Conservation (phyloP, 306 rosid species). For the Pyrus betulifolia region DNA sequence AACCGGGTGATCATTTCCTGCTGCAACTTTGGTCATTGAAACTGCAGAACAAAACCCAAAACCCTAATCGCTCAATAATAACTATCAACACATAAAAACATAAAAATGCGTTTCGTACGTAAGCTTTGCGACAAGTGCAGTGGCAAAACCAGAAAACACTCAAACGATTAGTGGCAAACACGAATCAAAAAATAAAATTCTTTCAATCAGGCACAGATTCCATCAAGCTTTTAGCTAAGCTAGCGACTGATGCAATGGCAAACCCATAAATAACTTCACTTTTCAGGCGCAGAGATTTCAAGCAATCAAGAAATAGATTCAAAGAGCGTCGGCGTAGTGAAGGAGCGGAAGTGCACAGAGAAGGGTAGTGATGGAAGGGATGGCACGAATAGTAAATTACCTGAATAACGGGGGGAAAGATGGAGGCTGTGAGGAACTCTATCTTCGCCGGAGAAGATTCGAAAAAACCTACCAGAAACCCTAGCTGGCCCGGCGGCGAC, state of each 20-base stretch:
- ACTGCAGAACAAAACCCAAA: slow-evolving; percentile 28
- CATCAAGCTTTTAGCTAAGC: not conserved
- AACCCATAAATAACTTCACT: not conserved
- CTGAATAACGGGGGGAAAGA: not conserved
- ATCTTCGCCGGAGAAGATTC: not conserved
- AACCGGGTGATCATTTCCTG: slow-evolving; percentile 44
- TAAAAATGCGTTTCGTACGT: not conserved
- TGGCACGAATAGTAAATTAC: not conserved
- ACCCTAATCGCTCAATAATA: slow-evolving; percentile 9
- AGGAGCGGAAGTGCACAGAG: not conserved
- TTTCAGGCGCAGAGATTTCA: not conserved
- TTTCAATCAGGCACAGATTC: not conserved
- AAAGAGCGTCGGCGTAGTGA: not conserved
- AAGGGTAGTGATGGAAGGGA: not conserved
- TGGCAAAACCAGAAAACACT: not conserved
- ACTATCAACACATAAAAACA: not conserved
- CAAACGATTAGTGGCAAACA: not conserved
- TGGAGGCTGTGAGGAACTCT: not conserved
- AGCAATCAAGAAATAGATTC: not conserved
- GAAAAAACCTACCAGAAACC: slow-evolving; percentile 1
- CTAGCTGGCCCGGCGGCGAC: not conserved
- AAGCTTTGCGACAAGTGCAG: not conserved
- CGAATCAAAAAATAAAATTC: not conserved
- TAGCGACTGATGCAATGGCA: not conserved
- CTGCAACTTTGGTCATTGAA: slow-evolving; percentile 54